These are phyloP conservation scores for Candida nanaspora DNA, from an alignment of 805 yeast species.

Conservation along the genomic window DNA sequence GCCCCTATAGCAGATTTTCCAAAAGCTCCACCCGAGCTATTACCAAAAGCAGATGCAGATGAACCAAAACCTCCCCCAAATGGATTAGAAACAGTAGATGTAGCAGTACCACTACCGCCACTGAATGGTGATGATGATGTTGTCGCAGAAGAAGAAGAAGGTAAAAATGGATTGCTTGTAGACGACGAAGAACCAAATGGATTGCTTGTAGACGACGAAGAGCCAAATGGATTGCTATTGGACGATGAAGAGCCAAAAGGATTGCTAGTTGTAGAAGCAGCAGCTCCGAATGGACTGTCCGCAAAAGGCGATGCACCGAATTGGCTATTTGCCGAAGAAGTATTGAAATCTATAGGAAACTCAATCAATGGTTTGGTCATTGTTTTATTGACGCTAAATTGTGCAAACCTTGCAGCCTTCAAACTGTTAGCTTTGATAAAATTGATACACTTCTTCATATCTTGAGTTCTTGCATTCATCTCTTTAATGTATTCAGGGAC, in stretches of 20 bases:
- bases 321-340: neutral
- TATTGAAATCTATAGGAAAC: slow-evolving; percentile 21
- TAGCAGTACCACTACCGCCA: no score
- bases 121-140: no score
- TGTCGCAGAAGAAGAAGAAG: neutral
- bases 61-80: no score
- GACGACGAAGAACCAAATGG: slow-evolving; percentile 15
- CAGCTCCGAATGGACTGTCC: slow-evolving; percentile 16
- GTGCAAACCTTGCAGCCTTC: slow-evolving; percentile 53
- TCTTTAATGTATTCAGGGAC: slow-evolving; percentile 33
- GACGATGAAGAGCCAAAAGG: slow-evolving; percentile 2
- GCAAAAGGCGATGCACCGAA: neutral
- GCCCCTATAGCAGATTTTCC: neutral
- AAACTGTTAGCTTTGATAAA: slow-evolving; percentile 32
- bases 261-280: slow-evolving; percentile 6
- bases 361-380: slow-evolving; percentile 25
- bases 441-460: slow-evolving; percentile 36
- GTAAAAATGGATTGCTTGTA: slow-evolving; percentile 4
- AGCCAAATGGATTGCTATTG: slow-evolving; percentile 15
- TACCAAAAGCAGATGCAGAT: slow-evolving; percentile 1
- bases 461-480: slow-evolving; percentile 35
- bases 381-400: slow-evolving; percentile 31
- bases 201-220: slow-evolving; percentile 5
- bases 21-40: slow-evolving; percentile 1
- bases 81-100: no score